Evolutionary conservation across 345 rosid genomes (phyloP).

Genomic region (Microcos paniculata): DNA sequence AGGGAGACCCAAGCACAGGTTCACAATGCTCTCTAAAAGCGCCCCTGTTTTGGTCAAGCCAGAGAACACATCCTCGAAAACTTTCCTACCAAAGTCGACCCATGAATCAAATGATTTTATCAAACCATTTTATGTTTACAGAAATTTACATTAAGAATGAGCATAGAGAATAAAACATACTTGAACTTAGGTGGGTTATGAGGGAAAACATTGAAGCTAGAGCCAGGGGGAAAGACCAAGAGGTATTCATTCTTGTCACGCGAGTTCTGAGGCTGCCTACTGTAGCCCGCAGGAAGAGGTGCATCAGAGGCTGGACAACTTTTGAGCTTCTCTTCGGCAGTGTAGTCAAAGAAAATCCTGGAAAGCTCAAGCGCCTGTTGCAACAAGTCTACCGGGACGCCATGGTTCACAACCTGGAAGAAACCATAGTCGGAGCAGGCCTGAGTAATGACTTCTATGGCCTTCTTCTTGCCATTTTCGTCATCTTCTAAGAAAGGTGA

Average conservation of each 20-base stretch:
- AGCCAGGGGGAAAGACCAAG: conserved; percentile 40
- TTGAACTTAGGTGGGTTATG: conserved; percentile 40
- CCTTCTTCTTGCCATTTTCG: conserved; percentile 33
- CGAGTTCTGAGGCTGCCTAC: conserved; percentile 33
- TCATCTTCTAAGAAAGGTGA: conserved; percentile 42
- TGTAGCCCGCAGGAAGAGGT: conserved; percentile 48
- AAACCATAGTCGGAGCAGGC: conserved; percentile 50
- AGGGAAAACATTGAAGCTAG: conserved; percentile 46
- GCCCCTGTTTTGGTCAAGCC: conserved; percentile 25
- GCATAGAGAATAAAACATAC: conserved; percentile 26
- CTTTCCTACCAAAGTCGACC: conserved; percentile 27
- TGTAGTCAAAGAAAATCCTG: conserved; percentile 34
- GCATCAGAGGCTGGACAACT: conserved; percentile 26
- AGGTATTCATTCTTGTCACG: conserved; percentile 47
- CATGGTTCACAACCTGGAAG: conserved; percentile 55
- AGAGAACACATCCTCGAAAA: conserved; percentile 36
- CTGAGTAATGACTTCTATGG: conserved; percentile 29
- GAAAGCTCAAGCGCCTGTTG: conserved; percentile 39
- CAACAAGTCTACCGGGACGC: conserved; percentile 36
- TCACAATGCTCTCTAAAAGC: conserved; percentile 40
- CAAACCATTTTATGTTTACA: not conserved
- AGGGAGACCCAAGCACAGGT: conserved; percentile 49
- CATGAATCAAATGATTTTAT: not conserved
- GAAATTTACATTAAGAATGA: no score
- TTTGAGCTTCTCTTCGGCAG: conserved; percentile 39